phyloP scores from a whole-genome alignment of 2,329 filamentous ascomycete genomes.

The Tolypocladium pustulatum region DNA sequence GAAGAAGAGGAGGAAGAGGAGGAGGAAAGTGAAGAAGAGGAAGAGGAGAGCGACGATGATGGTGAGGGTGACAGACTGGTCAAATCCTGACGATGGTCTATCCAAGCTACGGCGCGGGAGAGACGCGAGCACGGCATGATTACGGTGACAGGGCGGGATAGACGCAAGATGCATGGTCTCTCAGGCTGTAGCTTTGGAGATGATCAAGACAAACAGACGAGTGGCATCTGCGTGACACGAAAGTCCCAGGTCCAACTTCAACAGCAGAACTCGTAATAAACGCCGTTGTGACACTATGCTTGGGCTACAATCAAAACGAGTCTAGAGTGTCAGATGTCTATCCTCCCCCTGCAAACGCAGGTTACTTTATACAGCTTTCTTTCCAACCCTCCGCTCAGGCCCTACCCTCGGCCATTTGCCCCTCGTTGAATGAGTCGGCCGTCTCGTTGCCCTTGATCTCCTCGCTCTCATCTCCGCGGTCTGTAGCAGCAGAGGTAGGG shows the following conservation, averaged over 20 bases:
- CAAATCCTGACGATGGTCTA: conserved; percentile 16
- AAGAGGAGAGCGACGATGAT: conserved; percentile 37
- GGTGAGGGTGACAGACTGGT: conserved; percentile 34
- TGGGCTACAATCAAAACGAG: neutral
- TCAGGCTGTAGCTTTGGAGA: neutral
- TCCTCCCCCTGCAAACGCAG: neutral
- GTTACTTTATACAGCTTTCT: neutral
- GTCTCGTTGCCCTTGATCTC: conserved; percentile 11
- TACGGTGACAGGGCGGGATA: conserved; percentile 6
- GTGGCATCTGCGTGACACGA: neutral
- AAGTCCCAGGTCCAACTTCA: neutral
- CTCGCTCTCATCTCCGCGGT: neutral
- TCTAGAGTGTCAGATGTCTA: neutral
- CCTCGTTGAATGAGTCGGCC: conserved; percentile 17
- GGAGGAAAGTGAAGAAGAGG: conserved; percentile 35
- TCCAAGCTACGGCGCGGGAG: neutral
- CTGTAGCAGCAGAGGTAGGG: neutral
- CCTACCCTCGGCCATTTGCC: conserved; percentile 2
- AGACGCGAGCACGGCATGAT: neutral
- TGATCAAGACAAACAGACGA: neutral
- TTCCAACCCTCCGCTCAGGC: conserved; percentile 8
- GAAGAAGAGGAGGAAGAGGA: conserved; percentile 42
- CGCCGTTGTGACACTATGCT: neutral
- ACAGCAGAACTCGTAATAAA: too few relatives aligned
- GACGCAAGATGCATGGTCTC: neutral